Percentiles rank a stretch among this genome's conserved stretches.
Evolutionary conservation across 75 land plant genomes (phyloP).

Genomic region (Selaginella tamariscina): DNA sequence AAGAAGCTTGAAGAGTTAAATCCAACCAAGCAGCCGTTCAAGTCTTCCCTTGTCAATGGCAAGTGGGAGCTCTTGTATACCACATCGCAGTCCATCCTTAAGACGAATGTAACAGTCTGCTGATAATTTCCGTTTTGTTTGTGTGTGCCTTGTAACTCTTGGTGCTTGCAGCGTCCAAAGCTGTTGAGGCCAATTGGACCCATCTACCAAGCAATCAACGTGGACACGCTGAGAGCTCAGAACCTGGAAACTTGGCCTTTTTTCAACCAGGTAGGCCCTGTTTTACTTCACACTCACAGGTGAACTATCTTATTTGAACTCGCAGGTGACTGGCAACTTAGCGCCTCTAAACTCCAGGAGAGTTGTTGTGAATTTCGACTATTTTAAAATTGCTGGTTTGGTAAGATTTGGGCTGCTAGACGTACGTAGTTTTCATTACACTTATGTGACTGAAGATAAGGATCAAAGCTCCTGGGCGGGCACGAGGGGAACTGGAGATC

Average conservation of each 20-base stretch:
- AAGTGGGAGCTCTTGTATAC: constrained; percentile 98
- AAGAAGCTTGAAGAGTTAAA: constrained; percentile 57
- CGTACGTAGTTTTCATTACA: not conserved
- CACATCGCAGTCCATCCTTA: constrained; percentile 66
- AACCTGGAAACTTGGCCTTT: constrained; percentile 96
- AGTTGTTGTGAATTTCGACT: constrained; percentile 81
- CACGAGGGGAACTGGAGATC: constrained; percentile 72
- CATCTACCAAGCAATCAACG: constrained; percentile 85
- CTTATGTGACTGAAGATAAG: constrained; percentile 36
- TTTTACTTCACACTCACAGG: not conserved
- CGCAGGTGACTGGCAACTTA: constrained; percentile 84
- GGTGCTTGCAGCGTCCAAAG: constrained; percentile 64
- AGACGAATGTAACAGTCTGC: constrained; percentile 35
- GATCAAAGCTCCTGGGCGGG: constrained; percentile 66
- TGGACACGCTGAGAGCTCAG: constrained; percentile 77
- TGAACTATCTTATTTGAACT: not conserved
- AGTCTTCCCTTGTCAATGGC: constrained; percentile 70
- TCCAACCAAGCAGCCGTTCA: constrained; percentile 64
- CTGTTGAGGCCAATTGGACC: constrained; percentile 59
- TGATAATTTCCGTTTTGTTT: not conserved
- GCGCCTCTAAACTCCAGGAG: constrained; percentile 53
- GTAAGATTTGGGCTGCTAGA: constrained; percentile 24
- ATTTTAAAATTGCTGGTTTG: constrained; percentile 68
- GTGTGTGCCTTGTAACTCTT: not conserved
- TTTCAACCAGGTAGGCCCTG: constrained; percentile 65